phyloP scores from a whole-genome alignment of 2,329 filamentous ascomycete genomes.

The Venturia carpophila region DNA sequence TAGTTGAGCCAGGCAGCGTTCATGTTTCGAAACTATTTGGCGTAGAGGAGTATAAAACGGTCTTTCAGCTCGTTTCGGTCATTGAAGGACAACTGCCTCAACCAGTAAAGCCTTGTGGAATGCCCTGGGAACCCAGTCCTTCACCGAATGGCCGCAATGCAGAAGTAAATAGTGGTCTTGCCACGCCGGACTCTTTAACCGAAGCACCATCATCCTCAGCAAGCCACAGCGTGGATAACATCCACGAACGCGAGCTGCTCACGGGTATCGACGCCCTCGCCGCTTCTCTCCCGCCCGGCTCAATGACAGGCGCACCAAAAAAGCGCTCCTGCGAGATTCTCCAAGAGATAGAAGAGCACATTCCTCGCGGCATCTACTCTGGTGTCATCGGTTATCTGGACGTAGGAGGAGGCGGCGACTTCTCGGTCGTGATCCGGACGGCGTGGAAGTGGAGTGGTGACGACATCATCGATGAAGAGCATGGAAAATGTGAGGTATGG shows the following conservation, averaged over 20 bases:
- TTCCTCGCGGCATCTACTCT: slow-evolving; percentile 69
- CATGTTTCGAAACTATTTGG: slow-evolving; percentile 69
- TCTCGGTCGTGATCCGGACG: slow-evolving; percentile 83
- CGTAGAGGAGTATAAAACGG: slow-evolving; percentile 83
- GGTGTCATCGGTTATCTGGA: slow-evolving; percentile 88
- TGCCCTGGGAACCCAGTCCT: not conserved
- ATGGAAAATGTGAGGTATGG: slow-evolving; percentile 47
- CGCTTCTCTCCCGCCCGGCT: slow-evolving; percentile 67
- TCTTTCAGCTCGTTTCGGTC: slow-evolving; percentile 86
- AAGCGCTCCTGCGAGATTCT: slow-evolving; percentile 84
- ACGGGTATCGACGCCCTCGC: slow-evolving; percentile 67
- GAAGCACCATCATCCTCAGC: not conserved
- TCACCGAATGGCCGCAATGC: not conserved
- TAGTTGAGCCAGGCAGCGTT: slow-evolving; percentile 68
- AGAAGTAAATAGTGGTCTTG: not conserved
- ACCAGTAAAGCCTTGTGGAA: too few species aligned
- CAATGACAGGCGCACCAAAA: slow-evolving; percentile 96
- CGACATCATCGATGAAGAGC: slow-evolving; percentile 39
- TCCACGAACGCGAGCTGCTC: slow-evolving; percentile 25
- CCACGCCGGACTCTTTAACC: not conserved
- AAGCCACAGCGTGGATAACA: not conserved
- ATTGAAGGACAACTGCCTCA: slow-evolving; percentile 58
- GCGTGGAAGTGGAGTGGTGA: slow-evolving; percentile 60
- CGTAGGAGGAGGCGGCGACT: slow-evolving; percentile 75
- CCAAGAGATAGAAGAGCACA: slow-evolving; percentile 54